Percentiles rank a stretch among this genome's conserved stretches.
Conservation (phyloP, 768 basidiomycete genomes). For the Lepiota venenata region DNA sequence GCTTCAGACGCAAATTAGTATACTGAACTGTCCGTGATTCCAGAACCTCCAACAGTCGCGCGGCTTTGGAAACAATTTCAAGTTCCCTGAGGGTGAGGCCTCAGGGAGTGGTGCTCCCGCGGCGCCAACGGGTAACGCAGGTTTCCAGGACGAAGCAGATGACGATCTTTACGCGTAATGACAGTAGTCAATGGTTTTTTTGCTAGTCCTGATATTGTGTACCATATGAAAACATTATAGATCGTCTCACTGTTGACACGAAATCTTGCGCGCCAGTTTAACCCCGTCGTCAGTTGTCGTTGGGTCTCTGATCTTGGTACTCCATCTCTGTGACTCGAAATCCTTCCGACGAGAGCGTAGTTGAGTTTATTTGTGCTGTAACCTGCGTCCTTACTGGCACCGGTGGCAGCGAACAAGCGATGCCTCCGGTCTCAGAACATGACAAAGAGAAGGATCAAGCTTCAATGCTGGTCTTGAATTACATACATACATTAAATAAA, state of each 20-base stretch:
- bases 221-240: background rate
- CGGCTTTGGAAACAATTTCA: slow-evolving; percentile 93
- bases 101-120: slow-evolving; percentile 38
- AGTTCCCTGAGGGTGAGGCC: slow-evolving; percentile 84
- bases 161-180: slow-evolving; percentile 86
- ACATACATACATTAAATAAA: background rate
- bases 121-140: slow-evolving; percentile 55
- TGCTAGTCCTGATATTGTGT: slow-evolving; percentile 7
- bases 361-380: too few species aligned
- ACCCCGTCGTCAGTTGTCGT: too few species aligned
- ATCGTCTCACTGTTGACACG: too few species aligned
- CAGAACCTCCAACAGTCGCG: slow-evolving; percentile 90
- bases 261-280: too few species aligned
- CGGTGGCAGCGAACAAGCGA: background rate
- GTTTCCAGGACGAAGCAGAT: slow-evolving; percentile 85
- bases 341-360: too few species aligned
- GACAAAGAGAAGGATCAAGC: too few species aligned
- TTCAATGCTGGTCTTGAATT: background rate
- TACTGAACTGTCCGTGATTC: slow-evolving; percentile 13
- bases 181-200: background rate
- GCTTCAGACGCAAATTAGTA: background rate
- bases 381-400: too few species aligned
- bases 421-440: too few species aligned
- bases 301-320: too few species aligned
- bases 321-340: too few species aligned